Evolutionary conservation across 768 basidiomycete genomes (phyloP).

Genomic region (Pleurotus salmoneostramineus): DNA sequence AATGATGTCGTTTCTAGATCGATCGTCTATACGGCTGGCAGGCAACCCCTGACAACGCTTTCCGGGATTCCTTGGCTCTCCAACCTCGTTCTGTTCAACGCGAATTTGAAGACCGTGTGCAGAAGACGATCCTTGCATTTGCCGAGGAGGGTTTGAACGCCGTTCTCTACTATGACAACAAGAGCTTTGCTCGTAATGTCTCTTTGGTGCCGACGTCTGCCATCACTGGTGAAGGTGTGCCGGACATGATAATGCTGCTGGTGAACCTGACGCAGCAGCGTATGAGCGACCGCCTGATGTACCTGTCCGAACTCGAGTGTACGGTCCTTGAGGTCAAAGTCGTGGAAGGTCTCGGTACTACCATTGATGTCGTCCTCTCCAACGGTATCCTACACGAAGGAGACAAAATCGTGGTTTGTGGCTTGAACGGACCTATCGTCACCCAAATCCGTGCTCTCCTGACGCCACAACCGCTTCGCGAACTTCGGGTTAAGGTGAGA

Average conservation of each 20-base stretch:
- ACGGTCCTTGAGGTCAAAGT: constrained; percentile 99
- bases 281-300: constrained; percentile 98
- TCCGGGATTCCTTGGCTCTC: constrained; percentile 85
- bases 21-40: constrained; percentile 98
- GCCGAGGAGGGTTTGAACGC: constrained; percentile 98
- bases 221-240: constrained; percentile 96
- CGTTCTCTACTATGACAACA: constrained; percentile 96
- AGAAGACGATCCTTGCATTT: constrained; percentile 86
- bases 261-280: constrained; percentile 96
- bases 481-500: constrained; percentile 89
- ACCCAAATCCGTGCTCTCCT: constrained; percentile 92
- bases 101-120: constrained; percentile 87
- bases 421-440: constrained; percentile 94
- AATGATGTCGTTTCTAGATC: constrained; percentile 50
- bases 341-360: constrained; percentile 95
- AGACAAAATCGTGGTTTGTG: constrained; percentile 93
- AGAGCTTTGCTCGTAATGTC: constrained; percentile 88
- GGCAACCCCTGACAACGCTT: constrained; percentile 85
- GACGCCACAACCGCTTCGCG: constrained; percentile 94
- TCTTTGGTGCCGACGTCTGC: constrained; percentile 98
- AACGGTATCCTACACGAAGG: constrained; percentile 92
- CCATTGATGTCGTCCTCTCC: constrained; percentile 93
- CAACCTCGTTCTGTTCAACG: constrained; percentile 78
- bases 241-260: constrained; percentile 99
- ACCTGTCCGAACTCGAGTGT: constrained; percentile 94